These are phyloP conservation scores for Maudiozyma humilis DNA, from an alignment of 1,139 yeast species.

Conservation along the genomic window DNA sequence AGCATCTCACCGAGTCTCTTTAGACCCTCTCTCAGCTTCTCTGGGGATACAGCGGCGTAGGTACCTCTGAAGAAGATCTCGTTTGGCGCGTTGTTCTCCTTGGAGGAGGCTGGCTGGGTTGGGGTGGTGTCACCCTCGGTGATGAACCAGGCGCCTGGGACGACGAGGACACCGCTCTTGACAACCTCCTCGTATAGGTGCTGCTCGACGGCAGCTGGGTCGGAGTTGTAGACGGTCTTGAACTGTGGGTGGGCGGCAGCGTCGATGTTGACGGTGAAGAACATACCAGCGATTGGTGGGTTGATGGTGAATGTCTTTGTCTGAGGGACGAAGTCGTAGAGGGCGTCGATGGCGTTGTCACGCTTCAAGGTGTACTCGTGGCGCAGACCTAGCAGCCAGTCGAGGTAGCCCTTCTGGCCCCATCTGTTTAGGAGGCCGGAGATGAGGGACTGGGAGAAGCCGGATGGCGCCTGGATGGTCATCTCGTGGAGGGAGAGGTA, in stretches of 20 bases:
- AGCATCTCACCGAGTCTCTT: slow-evolving; percentile 51
- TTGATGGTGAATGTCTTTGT: slow-evolving; percentile 29
- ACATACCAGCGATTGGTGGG: slow-evolving; percentile 64
- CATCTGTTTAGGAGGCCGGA: slow-evolving; percentile 56
- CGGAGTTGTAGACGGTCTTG: slow-evolving; percentile 36
- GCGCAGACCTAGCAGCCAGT: slow-evolving; percentile 84
- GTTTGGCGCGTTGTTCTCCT: slow-evolving; percentile 34
- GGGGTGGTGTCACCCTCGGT: slow-evolving; percentile 36
- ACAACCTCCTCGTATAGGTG: slow-evolving; percentile 43
- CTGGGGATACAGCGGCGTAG: slow-evolving; percentile 61
- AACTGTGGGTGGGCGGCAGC: slow-evolving; percentile 53
- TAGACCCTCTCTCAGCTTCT: slow-evolving; percentile 44
- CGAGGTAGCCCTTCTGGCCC: slow-evolving; percentile 72
- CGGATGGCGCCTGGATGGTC: slow-evolving; percentile 73
- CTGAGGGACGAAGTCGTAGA: slow-evolving; percentile 40
- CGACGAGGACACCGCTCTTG: slow-evolving; percentile 45
- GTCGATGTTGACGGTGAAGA: slow-evolving; percentile 48
- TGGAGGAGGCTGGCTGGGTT: slow-evolving; percentile 46
- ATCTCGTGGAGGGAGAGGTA: slow-evolving; percentile 71
- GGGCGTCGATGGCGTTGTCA: slow-evolving; percentile 53
- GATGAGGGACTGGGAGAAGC: slow-evolving; percentile 66
- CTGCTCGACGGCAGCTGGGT: slow-evolving; percentile 43
- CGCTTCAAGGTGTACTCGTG: slow-evolving; percentile 72
- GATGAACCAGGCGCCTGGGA: slow-evolving; percentile 59
- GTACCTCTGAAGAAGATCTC: slow-evolving; percentile 56